Base-by-base conservation (phyloP, 805 yeast species). In the Wickerhamiella parazyma region DNA sequence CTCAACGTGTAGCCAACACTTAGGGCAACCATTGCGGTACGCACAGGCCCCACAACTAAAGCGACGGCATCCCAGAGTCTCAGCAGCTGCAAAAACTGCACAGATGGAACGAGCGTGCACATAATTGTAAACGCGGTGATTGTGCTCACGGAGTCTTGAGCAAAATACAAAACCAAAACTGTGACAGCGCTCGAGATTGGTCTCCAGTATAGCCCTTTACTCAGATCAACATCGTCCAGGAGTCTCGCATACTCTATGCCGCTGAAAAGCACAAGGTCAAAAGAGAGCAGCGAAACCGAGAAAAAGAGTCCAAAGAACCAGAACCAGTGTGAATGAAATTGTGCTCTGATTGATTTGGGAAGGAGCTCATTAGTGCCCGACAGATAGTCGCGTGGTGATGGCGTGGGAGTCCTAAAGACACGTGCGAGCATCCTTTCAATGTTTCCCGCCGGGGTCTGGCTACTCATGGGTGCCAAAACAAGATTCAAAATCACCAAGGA, bases 221-320 rank as follows among this genome's bases (percentile, higher is more conserved):
- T 16, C 10, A 38, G 26, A 19, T 43, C 39, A 4, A 19, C 12
- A 3, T 19, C 26, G 14, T 25, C 20, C 11, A 33, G 21, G 6
- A 29, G 11, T 43, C 45, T 38, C 8, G 44, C 45, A 29, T 42
- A 33, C 11, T 41, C 48, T 3, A 39, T 14, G 8, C 48, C 48
- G 6, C 41, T 21, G 5, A 45, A 38, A n/a, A 34, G n/a, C 12
- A 36, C 41, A 4, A 41, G 20, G 20, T 38, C 33, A 28, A 39
- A 33, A 1, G 37, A 34, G 4, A 45, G 26, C 19, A 36, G 36
- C 24, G 29, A 31, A 1, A 36, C 24, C 4, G 31, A 31, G 14
- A 18, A 45, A 11, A 31, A 45, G 8, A 31, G 6, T 6, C 33
- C 18, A 31, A 36, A 36, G 2, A 36, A 21, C 47, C 44, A 39